These are phyloP conservation scores for Ceratonia siliqua DNA, from an alignment of 306 rosid species.

Conservation along the genomic window DNA sequence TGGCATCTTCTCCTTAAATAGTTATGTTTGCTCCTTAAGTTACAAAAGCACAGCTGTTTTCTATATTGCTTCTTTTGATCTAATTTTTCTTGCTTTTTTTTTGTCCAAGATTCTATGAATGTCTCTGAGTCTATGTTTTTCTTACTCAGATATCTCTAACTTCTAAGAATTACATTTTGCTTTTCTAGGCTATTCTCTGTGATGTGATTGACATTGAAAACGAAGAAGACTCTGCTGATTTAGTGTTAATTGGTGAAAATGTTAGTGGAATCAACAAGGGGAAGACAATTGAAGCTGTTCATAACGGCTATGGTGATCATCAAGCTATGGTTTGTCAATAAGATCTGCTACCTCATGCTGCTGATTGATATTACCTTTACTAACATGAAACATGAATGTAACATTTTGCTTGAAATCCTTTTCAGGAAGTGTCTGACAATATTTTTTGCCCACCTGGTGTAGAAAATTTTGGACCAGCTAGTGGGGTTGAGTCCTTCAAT, in stretches of 20 bases:
- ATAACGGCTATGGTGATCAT: conserved; percentile 43
- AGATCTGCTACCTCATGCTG: conserved; percentile 24
- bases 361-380: conserved; percentile 23
- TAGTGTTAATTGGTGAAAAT: conserved; percentile 46
- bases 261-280: conserved; percentile 52
- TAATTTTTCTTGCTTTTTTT: conserved; percentile 5
- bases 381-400: conserved; percentile 13
- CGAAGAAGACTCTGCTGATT: conserved; percentile 47
- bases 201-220: conserved; percentile 63
- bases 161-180: conserved; percentile 6
- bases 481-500: conserved; percentile 49
- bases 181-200: conserved; percentile 46
- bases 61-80: background rate
- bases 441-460: conserved; percentile 32
- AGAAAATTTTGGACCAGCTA: conserved; percentile 45
- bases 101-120: conserved; percentile 17
- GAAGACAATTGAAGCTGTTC: conserved; percentile 47
- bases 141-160: background rate
- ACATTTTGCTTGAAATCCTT: conserved; percentile 28
- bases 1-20: background rate
- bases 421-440: conserved; percentile 46
- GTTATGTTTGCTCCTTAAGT: background rate
- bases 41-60: background rate
- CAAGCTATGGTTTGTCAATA: conserved; percentile 53
- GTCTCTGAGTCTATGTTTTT: background rate